Base-by-base conservation (phyloP, 2,329 filamentous ascomycete species). In the Alternaria metachromatica region DNA sequence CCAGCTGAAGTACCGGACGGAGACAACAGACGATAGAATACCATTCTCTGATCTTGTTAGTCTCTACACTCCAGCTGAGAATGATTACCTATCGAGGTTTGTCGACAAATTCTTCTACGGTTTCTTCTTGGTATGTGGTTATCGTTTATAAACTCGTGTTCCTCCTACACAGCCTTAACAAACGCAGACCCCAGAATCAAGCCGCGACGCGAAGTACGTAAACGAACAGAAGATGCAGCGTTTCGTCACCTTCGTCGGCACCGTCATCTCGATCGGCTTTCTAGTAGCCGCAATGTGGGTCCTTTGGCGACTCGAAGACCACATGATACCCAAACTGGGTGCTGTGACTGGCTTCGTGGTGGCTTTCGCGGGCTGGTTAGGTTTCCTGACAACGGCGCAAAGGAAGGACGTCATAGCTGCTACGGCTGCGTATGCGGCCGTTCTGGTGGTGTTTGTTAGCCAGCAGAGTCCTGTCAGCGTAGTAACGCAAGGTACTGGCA, bases 131-230 rank as follows among this genome's bases (percentile, higher is more conserved):
- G 33, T 41, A 41, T 41, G 30, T 28, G 8, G 3, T 26, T 6
- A 26, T n/a, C n/a, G n/a, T n/a, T n/a, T n/a, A n/a, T n/a, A n/a
- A n/a, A n/a, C n/a, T n/a, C n/a, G n/a, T n/a, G n/a, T n/a, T n/a
- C n/a, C n/a, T n/a, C n/a, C n/a, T n/a, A n/a, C n/a, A n/a, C n/a
- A n/a, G n/a, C n/a, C n/a, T n/a, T n/a, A n/a, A n/a, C n/a, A n/a
- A n/a, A n/a, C n/a, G n/a, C n/a, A 25, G 33, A 37, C 33, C 7
- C 15, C 33, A 1, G 15, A 1, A 2, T 37, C 33, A 37, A n/a
- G 0, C 6, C 0, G 2, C 0, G 2, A 4, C 0, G 13, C 33
- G 4, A 37, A 37, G 15, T 37, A 41, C 15, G 15, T 41, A 0
- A 18, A 41, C 15, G 33, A 41, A 10, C 15, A 41, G 3, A 41